Evolutionary conservation across 129 eudicot genomes (phyloP).

Genomic region (Chrysanthemum makinoi): DNA sequence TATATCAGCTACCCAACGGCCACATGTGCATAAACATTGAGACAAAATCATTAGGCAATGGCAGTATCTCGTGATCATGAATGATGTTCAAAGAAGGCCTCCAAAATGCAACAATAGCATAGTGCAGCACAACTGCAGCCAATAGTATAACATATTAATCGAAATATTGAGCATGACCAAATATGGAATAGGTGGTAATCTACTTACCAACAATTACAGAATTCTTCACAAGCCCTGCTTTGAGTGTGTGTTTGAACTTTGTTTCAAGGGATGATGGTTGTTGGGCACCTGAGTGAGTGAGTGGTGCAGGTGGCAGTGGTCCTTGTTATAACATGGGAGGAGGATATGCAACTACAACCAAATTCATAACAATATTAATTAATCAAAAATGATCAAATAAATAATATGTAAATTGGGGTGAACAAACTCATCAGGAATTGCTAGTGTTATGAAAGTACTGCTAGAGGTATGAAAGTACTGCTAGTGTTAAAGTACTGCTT

Average conservation of each 20-base stretch:
- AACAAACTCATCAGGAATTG: constrained; percentile 15
- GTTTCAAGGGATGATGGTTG: constrained; percentile 16
- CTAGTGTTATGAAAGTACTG: no score
- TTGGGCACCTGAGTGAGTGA: constrained; percentile 42
- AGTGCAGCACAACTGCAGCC: constrained; percentile 39
- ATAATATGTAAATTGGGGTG: neutral
- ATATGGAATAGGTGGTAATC: neutral
- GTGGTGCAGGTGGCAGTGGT: no score
- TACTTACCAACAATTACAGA: constrained; percentile 57
- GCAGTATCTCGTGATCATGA: neutral
- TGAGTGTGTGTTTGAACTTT: constrained; percentile 15
- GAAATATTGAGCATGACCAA: neutral
- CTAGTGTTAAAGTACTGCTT: no score
- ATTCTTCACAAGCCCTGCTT: constrained; percentile 49
- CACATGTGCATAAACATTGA: neutral
- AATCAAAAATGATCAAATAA: neutral
- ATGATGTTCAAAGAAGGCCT: constrained; percentile 43
- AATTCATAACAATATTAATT: neutral
- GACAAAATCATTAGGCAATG: neutral
- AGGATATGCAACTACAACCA: constrained; percentile 41
- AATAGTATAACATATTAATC: neutral
- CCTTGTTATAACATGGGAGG: neutral
- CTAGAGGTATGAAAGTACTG: no score
- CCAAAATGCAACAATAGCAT: constrained; percentile 60
- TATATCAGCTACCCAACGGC: no score